These are phyloP conservation scores for Exophiala mesophila DNA, from an alignment of 2,329 filamentous ascomycete species.

Conservation along the genomic window DNA sequence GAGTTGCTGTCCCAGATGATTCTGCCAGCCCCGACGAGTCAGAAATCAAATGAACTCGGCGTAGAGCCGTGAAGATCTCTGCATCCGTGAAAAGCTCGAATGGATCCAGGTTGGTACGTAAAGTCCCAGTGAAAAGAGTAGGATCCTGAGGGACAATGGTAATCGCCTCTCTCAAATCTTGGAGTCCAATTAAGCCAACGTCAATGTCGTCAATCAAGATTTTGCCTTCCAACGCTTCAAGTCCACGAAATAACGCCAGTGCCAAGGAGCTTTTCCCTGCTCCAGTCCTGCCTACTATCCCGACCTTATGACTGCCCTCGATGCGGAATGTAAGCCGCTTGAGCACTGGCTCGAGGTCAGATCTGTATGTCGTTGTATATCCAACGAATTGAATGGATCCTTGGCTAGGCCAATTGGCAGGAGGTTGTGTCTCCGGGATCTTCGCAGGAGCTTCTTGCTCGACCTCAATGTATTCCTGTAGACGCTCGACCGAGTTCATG, in stretches of 20 bases:
- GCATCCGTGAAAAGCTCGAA: slow-evolving; percentile 86
- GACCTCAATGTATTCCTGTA: slow-evolving; percentile 95
- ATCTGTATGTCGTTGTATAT: slow-evolving; percentile 84
- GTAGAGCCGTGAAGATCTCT: slow-evolving; percentile 79
- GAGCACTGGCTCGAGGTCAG: slow-evolving; percentile 81
- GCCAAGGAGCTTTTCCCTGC: slow-evolving; percentile 95
- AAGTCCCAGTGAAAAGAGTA: slow-evolving; percentile 29
- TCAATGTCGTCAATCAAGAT: slow-evolving; percentile 91
- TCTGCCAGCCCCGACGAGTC: slow-evolving; percentile 33
- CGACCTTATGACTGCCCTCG: slow-evolving; percentile 80
- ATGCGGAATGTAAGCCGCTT: slow-evolving; percentile 83
- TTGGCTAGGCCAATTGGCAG: slow-evolving; percentile 75
- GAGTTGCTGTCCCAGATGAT: slow-evolving; percentile 35
- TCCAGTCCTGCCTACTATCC: slow-evolving; percentile 90
- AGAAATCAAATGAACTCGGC: slow-evolving; percentile 81
- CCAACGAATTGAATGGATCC: slow-evolving; percentile 82
- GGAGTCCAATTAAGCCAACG: slow-evolving; percentile 83
- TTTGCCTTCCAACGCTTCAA: slow-evolving; percentile 84
- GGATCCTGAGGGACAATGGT: slow-evolving; percentile 96
- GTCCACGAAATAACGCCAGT: slow-evolving; percentile 83
- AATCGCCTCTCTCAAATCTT: slow-evolving; percentile 85
- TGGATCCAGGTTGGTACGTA: slow-evolving; percentile 71
- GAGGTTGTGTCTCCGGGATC: slow-evolving; percentile 71
- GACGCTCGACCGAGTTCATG: slow-evolving; percentile 97
- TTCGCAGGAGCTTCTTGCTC: slow-evolving; percentile 83